phyloP scores from a whole-genome alignment of 2,329 filamentous ascomycete genomes.

The Xylariaceae sp. region DNA sequence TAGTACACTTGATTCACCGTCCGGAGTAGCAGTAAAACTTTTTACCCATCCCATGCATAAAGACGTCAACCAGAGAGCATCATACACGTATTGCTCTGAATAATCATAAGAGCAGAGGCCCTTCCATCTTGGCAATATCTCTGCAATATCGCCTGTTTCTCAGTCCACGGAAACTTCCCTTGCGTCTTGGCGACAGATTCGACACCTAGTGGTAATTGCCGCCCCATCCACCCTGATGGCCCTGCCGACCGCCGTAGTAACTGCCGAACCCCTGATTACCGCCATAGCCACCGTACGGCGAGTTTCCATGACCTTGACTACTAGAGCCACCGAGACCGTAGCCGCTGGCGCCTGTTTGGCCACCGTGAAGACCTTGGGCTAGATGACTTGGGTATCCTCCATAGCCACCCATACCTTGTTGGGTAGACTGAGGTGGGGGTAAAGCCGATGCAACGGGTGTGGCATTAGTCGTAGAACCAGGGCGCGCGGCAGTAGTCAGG shows the following conservation, averaged over 20 bases:
- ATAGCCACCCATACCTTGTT: slow-evolving; percentile 52
- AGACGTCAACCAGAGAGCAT: slow-evolving; percentile 27
- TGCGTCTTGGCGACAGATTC: slow-evolving; percentile 22
- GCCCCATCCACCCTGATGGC: slow-evolving; percentile 54
- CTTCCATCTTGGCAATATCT: slow-evolving; percentile 14
- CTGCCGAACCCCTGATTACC: slow-evolving; percentile 44
- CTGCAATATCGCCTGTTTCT: slow-evolving; percentile 14
- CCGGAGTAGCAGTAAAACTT: slow-evolving; percentile 28
- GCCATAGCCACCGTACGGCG: slow-evolving; percentile 52
- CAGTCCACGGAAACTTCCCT: slow-evolving; percentile 17
- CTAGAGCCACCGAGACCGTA: slow-evolving; percentile 53
- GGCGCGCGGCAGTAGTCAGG: slow-evolving; percentile 51
- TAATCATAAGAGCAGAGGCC: slow-evolving; percentile 26
- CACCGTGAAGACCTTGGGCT: slow-evolving; percentile 51
- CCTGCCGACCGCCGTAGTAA: slow-evolving; percentile 45
- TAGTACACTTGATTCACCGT: slow-evolving; percentile 31
- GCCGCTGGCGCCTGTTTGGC: slow-evolving; percentile 40
- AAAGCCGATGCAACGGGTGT: slow-evolving; percentile 50
- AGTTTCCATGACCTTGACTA: slow-evolving; percentile 51
- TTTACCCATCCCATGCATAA: slow-evolving; percentile 29
- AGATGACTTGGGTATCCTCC: slow-evolving; percentile 54
- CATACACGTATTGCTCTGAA: slow-evolving; percentile 19
- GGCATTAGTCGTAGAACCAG: slow-evolving; percentile 55
- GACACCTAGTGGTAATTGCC: slow-evolving; percentile 50
- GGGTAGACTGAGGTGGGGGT: slow-evolving; percentile 51